Evolutionary conservation across 2,329 filamentous ascomycete species (phyloP), one percentile per base, ranked within the genome.

Genomic region (Alternaria tenuissima): DNA sequence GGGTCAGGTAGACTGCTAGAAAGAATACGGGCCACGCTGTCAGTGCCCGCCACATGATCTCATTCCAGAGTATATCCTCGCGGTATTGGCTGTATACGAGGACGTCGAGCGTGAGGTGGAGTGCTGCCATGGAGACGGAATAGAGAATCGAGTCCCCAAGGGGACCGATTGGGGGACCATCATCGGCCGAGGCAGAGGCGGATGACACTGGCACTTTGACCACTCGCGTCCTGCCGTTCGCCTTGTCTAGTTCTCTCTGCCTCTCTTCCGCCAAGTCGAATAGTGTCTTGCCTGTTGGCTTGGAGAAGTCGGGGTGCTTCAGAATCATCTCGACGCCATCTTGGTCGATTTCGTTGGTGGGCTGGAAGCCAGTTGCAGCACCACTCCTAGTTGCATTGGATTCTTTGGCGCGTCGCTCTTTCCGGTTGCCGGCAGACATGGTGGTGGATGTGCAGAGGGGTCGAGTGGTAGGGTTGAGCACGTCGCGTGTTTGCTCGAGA

Each of bases 41-140:
- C 1, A 79, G 71, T 1, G 87, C 83, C 47, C 90, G 84, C 51
- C 72, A 71, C 12, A 83, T 66, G 3, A 93, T 84, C 24, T 81
- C 77, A 1, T 72, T 57, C 88, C 89, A 92, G 4, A 84, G 74
- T 3, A 93, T 83, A 2, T 87, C 84, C 63, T 88, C 83, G n/a
- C 88, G 87, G 71, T 92, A 95, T 78, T 95, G 92, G 68, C 89
- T 85, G 75, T 93, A 90, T 22, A 93, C 91, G 11, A 95, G 82
- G 38, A 93, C 88, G 73, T 94, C 91, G 53, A 95, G 84, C 0
- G 90, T 92, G 67, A 93, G 89, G 74, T 94, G 91, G 52, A 94
- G 79, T 82, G 89, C 91, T 12, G 87, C 83, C 69, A 95, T 79
- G 63, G 87, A 88, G 11, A 87, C 79, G 7, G 80, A 75, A 71